Evolutionary conservation across 495 filamentous ascomycete species (phyloP).

Genomic region (Penicillium chermesinum): DNA sequence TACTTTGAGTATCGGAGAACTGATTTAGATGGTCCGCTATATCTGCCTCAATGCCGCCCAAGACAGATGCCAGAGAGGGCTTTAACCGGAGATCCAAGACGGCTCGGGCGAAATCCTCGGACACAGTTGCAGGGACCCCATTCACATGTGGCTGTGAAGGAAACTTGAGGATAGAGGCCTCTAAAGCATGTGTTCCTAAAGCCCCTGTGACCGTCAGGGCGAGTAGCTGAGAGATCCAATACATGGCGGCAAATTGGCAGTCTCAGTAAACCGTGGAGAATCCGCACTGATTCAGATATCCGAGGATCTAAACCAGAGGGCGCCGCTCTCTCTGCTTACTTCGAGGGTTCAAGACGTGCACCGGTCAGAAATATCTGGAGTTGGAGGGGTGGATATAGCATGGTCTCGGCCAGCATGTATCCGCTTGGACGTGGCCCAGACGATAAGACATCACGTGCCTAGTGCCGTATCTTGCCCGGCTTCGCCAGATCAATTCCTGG

Average conservation of each 20-base stretch:
- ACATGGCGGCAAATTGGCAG: conserved; percentile 27
- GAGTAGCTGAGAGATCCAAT: conserved; percentile 23
- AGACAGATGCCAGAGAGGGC: conserved; percentile 45
- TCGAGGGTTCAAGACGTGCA: too few species aligned
- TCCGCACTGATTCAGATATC: too few species aligned
- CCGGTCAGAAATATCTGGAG: neutral
- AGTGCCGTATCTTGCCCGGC: conserved; percentile 3
- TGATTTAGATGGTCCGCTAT: conserved; percentile 44
- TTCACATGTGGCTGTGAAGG: conserved; percentile 6
- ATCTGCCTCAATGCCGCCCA: conserved; percentile 40
- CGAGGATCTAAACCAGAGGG: too few species aligned
- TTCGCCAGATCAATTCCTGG: neutral
- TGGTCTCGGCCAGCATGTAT: neutral
- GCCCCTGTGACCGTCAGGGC: conserved; percentile 21
- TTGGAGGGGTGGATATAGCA: neutral
- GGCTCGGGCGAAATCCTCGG: conserved; percentile 45
- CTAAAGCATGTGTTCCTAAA: conserved; percentile 25
- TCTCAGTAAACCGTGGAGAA: too few species aligned
- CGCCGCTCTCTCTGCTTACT: neutral
- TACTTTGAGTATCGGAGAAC: conserved; percentile 36
- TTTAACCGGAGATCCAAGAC: conserved; percentile 52
- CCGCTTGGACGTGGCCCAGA: conserved; percentile 1
- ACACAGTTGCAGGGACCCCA: conserved; percentile 12
- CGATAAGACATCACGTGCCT: conserved; percentile 25
- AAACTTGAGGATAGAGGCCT: conserved; percentile 38